Conservation (phyloP, 192 early-diverging fungal genomes). For the Coemansia sp. region DNA sequence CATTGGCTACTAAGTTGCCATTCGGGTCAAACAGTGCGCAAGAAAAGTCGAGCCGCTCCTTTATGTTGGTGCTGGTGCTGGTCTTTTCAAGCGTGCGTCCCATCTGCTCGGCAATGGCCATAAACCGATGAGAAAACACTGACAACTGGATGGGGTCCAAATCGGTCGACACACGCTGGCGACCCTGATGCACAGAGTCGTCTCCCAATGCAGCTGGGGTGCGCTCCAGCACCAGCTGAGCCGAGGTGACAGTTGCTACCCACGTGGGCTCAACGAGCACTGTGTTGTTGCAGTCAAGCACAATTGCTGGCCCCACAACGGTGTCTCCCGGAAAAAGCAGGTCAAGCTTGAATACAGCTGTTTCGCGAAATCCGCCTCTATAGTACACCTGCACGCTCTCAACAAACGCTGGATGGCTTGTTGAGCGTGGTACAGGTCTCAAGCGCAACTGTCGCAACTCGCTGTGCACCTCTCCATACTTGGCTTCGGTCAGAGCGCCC, state of each 20-base stretch:
- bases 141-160: conserved; percentile 88
- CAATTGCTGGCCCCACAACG: conserved; percentile 82
- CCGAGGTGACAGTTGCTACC: conserved; percentile 67
- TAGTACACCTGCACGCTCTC: conserved; percentile 69
- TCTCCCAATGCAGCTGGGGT: not conserved
- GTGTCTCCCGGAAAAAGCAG: conserved; percentile 62
- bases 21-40: conserved; percentile 92
- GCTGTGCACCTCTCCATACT: conserved; percentile 44
- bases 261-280: conserved; percentile 85
- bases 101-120: conserved; percentile 99
- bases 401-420: conserved; percentile 34
- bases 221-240: conserved; percentile 56
- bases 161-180: conserved; percentile 35
- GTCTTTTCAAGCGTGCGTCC: conserved; percentile 93
- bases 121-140: conserved; percentile 94
- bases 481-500: conserved; percentile 45
- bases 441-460: conserved; percentile 41
- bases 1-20: conserved; percentile 81
- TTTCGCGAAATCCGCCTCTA: conserved; percentile 63
- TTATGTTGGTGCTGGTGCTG: conserved; percentile 94
- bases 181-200: not conserved
- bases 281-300: conserved; percentile 86
- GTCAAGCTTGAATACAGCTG: conserved; percentile 70
- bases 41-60: conserved; percentile 96
- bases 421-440: not conserved